Percentiles rank a stretch among this genome's conserved stretches.
Conservation (phyloP, 257 asterid species). For the Ilex asprella region DNA sequence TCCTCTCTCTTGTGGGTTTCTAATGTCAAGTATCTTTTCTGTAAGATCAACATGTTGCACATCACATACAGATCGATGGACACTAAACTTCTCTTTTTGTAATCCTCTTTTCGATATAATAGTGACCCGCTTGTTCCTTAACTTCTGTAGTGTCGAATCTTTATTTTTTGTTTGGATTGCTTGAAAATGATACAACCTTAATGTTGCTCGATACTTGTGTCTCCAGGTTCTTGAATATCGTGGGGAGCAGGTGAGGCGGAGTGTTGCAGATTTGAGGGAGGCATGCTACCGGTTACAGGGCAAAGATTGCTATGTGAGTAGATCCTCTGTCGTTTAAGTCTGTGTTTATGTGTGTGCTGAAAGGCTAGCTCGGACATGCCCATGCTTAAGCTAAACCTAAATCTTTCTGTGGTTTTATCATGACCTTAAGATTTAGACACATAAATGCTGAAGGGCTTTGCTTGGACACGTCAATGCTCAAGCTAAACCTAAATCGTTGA, state of each 20-base stretch:
- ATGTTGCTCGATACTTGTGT: slow-evolving; percentile 4
- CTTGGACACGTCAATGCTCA: too few species aligned
- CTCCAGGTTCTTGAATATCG: slow-evolving; percentile 85
- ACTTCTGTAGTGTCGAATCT: background rate
- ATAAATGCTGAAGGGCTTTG: background rate
- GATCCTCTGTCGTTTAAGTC: slow-evolving; percentile 1
- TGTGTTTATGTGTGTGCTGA: background rate
- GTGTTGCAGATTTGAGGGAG: slow-evolving; percentile 87
- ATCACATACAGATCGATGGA: too few species aligned
- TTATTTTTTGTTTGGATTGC: slow-evolving; percentile 6
- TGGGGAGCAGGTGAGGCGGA: slow-evolving; percentile 86
- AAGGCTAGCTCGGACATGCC: too few species aligned
- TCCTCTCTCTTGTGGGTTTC: background rate
- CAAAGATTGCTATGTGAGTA: slow-evolving; percentile 96
- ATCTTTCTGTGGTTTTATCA: too few species aligned
- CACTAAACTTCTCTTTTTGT: slow-evolving; percentile 3
- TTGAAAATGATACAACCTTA: slow-evolving; percentile 6
- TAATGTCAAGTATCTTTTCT: background rate
- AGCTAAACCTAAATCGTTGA: too few species aligned
- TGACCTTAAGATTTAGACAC: too few species aligned
- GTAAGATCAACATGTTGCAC: background rate
- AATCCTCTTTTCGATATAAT: too few species aligned
- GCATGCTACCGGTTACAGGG: slow-evolving; percentile 63
- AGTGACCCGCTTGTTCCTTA: too few species aligned
- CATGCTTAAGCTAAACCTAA: too few species aligned